phyloP scores from a whole-genome alignment of 2,329 filamentous ascomycete species.

The Fragosphaeria purpurea region DNA sequence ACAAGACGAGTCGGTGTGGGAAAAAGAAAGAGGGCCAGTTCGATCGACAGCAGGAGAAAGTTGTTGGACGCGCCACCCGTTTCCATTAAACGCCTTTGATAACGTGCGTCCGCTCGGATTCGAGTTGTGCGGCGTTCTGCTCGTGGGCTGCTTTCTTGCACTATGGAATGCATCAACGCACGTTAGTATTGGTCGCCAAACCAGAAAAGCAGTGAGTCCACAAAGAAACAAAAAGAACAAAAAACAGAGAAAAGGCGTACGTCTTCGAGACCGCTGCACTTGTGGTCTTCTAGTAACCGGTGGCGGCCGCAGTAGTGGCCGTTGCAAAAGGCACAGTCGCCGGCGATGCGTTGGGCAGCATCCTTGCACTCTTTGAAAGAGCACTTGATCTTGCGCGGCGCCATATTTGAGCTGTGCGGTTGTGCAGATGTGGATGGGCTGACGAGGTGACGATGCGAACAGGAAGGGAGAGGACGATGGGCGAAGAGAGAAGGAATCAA shows the following conservation, averaged over 20 bases:
- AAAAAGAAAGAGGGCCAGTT: no score
- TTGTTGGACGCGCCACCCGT: no score
- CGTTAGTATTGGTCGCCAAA: no score
- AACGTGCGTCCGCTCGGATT: constrained; percentile 85
- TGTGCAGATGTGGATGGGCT: no score
- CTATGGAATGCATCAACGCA: constrained; percentile 24
- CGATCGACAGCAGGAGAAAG: no score
- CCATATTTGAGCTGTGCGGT: constrained; percentile 34
- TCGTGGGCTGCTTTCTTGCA: constrained; percentile 97
- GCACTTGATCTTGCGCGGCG: constrained; percentile 73
- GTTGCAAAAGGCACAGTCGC: constrained; percentile 90
- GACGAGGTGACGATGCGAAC: neutral
- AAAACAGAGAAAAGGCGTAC: constrained; percentile 35
- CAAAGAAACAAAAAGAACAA: no score
- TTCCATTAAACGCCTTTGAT: constrained; percentile 70
- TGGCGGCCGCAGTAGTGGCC: constrained; percentile 95
- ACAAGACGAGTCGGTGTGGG: no score
- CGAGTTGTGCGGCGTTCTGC: constrained; percentile 84
- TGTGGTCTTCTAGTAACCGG: constrained; percentile 85
- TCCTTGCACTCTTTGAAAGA: constrained; percentile 83
- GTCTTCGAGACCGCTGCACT: constrained; percentile 85
- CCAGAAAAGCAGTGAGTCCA: no score
- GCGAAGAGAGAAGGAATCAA: neutral
- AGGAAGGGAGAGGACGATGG: neutral
- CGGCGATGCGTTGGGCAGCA: constrained; percentile 82